Conservation (phyloP, 768 basidiomycete genomes). For the Filobasidium floriforme region DNA sequence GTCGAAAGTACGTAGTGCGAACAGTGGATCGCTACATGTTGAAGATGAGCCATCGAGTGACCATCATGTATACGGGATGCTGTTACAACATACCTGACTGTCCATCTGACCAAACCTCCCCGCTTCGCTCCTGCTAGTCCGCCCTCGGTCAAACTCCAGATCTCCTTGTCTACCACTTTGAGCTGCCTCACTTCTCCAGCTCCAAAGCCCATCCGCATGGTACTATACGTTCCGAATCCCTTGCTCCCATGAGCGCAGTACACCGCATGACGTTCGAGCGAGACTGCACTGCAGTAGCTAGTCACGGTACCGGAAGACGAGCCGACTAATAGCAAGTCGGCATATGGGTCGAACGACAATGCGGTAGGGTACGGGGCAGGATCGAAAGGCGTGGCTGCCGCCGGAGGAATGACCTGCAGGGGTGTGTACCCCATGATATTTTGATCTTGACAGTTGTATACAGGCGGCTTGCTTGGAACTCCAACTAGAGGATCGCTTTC, state of each 20-base stretch:
- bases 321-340: constrained; percentile 83
- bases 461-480: too few relatives aligned
- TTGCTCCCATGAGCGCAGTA: constrained; percentile 39
- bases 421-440: constrained; percentile 31
- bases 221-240: constrained; percentile 16
- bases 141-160: constrained; percentile 49
- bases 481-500: too few relatives aligned
- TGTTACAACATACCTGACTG: constrained; percentile 34
- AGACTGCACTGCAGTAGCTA: constrained; percentile 54
- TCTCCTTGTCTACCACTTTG: constrained; percentile 66
- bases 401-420: constrained; percentile 39
- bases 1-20: constrained; percentile 32
- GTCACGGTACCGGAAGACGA: constrained; percentile 61
- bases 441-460: not conserved
- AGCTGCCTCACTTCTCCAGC: constrained; percentile 60
- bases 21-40: constrained; percentile 25
- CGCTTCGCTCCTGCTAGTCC: constrained; percentile 46
- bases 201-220: constrained; percentile 31
- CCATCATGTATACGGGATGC: not conserved
- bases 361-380: constrained; percentile 48
- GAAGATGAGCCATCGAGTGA: not conserved
- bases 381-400: constrained; percentile 32
- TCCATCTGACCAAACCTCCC: constrained; percentile 45
- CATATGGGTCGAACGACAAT: constrained; percentile 80
- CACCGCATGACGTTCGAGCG: constrained; percentile 36